Conservation (phyloP, 2,329 filamentous ascomycete species). For the Fusarium verticillioides region DNA sequence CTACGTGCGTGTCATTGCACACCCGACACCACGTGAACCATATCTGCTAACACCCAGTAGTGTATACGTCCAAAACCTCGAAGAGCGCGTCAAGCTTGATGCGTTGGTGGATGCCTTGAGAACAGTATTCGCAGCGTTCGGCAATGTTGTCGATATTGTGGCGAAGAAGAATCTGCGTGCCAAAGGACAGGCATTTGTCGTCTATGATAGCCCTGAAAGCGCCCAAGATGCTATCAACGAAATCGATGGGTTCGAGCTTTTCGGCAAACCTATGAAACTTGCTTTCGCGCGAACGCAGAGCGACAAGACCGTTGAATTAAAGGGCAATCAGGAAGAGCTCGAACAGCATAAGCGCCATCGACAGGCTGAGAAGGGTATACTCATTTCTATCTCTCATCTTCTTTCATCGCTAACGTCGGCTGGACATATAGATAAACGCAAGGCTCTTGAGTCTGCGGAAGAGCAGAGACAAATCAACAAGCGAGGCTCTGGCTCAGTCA, state of each 20-base stretch:
- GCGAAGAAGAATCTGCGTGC: slow-evolving; percentile 91
- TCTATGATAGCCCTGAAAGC: slow-evolving; percentile 85
- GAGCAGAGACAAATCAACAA: slow-evolving; percentile 83
- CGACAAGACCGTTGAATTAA: slow-evolving; percentile 84
- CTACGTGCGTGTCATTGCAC: slow-evolving; percentile 82
- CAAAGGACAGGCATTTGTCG: slow-evolving; percentile 95
- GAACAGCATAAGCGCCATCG: slow-evolving; percentile 87
- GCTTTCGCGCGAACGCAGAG: slow-evolving; percentile 85
- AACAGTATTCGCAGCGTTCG: slow-evolving; percentile 89
- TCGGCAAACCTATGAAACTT: slow-evolving; percentile 89
- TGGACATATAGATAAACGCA: slow-evolving; percentile 72
- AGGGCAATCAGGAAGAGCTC: slow-evolving; percentile 81
- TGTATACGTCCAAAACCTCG: slow-evolving; percentile 83
- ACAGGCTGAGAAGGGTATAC: slow-evolving; percentile 87
- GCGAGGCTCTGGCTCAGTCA: slow-evolving; percentile 61
- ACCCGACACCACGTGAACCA: slow-evolving; percentile 60
- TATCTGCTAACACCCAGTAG: slow-evolving; percentile 57
- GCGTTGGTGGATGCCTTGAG: slow-evolving; percentile 77
- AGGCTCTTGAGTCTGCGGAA: slow-evolving; percentile 83
- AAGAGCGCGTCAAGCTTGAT: slow-evolving; percentile 89
- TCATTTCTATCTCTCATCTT: too few species aligned
- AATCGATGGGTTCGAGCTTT: slow-evolving; percentile 90
- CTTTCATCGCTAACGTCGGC: background rate
- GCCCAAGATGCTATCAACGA: slow-evolving; percentile 86
- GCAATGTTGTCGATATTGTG: slow-evolving; percentile 83